Base-by-base conservation (phyloP, 108 stramenopile genomes). In the Cyclostephanos tholiformis region DNA sequence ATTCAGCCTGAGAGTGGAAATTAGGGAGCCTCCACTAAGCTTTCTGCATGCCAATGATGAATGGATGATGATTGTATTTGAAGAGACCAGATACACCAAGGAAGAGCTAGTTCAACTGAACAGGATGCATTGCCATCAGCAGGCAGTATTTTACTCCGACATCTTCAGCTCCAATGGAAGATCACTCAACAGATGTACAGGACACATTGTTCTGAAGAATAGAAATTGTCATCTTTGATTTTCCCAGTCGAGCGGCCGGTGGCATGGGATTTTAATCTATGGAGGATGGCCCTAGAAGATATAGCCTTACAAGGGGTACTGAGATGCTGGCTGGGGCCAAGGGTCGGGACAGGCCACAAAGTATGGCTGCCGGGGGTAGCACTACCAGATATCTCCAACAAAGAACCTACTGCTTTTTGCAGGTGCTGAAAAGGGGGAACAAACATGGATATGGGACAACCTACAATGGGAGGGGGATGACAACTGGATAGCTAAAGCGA, bases 401-500 rank as follows among this genome's bases (percentile, higher is more conserved):
- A n/a, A 10, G 1, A 0, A 0, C 25, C 23, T 0, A 23, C 53
- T 4, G 2, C 26, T 19, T 1, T 9, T 13, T 62, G 61, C 38
- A 39, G 10, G 36, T 62, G 0, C 10, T 62, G 6, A 22, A 1
- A 23, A 20, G 17, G 43, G 61, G 61, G 27, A 38, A 2, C 30
- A 20, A 0, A 14, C 0, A 9, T 62, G 69, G 55, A 44, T 60
- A 26, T 70, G 69, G 69, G 58, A 32, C 4, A 32, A 32, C 4
- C 4, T 32, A 32, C 32, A 4, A 32, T 32, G 32, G 32, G 32
- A 32, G 0, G 44, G 57, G 13, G 16, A 58, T 29, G 41, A 59
- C 32, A 2, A 22, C 16, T 73, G 72, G 72, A 11, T 73, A 1
- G 20, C 46, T 2, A 55, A 50, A 26, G 36, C 72, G 2, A 65